phyloP scores from a whole-genome alignment of 371 early-diverging fungal species.

The Blakeslea trispora region DNA sequence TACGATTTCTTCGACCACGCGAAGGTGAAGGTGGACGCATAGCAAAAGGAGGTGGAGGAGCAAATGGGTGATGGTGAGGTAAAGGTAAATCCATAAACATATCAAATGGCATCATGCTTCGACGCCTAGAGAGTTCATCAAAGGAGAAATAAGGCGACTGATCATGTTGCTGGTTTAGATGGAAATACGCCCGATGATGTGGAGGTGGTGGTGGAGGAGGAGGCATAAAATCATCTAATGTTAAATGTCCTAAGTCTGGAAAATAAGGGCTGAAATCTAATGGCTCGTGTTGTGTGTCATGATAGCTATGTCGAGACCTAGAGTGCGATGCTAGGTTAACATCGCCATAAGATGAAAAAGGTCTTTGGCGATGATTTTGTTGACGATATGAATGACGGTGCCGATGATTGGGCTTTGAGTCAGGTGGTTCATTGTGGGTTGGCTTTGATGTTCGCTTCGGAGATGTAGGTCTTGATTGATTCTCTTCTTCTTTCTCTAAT shows the following conservation, averaged over 20 bases:
- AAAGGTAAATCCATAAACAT: too few relatives aligned
- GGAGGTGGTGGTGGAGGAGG: not conserved
- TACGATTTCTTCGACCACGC: too few relatives aligned
- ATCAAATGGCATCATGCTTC: too few relatives aligned
- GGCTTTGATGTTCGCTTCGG: not conserved
- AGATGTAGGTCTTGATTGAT: too few relatives aligned
- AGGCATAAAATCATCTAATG: not conserved
- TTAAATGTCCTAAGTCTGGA: too few relatives aligned
- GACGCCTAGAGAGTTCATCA: not conserved
- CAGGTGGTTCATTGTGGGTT: not conserved
- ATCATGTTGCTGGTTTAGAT: not conserved
- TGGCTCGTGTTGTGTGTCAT: not conserved
- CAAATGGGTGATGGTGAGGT: too few relatives aligned
- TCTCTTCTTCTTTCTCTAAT: constrained; percentile 3
- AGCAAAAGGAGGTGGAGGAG: too few relatives aligned
- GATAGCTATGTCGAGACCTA: too few relatives aligned
- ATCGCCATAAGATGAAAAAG: not conserved
- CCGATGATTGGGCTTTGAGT: not conserved
- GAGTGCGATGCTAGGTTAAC: too few relatives aligned
- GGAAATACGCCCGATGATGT: too few relatives aligned
- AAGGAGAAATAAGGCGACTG: not conserved
- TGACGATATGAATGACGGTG: not conserved
- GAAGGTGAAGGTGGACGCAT: too few relatives aligned
- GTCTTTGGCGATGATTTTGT: not conserved
- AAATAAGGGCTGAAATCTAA: not conserved